phyloP scores from a whole-genome alignment of 176 grass and related monocot genomes.

The Raddia distichophylla region DNA sequence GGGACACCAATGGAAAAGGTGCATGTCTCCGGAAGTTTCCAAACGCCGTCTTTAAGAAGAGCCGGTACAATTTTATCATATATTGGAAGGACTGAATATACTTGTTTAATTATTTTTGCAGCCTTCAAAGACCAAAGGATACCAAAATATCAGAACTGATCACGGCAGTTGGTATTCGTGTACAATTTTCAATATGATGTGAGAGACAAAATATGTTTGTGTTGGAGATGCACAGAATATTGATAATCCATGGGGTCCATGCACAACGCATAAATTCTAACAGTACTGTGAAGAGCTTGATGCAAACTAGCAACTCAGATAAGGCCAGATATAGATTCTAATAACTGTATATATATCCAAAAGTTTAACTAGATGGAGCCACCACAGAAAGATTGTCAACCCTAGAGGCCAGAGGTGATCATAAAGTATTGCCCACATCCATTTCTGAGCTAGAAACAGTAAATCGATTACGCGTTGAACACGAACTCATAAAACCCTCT shows the following conservation, averaged over 20 bases:
- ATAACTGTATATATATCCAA: neutral
- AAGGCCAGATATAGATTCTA: slow-evolving; percentile 17
- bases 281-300: slow-evolving; percentile 4
- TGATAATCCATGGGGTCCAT: neutral
- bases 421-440: neutral
- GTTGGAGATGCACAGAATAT: slow-evolving; percentile 1
- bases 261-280: slow-evolving; percentile 1
- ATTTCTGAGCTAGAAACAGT: slow-evolving; percentile 21
- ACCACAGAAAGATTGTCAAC: slow-evolving; percentile 5
- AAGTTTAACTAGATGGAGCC: slow-evolving; percentile 15
- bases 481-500: neutral
- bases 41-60: slow-evolving; percentile 83
- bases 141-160: slow-evolving; percentile 35
- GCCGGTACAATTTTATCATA: slow-evolving; percentile 91
- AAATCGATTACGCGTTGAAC: slow-evolving; percentile 7
- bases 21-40: slow-evolving; percentile 94
- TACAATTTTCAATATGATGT: slow-evolving; percentile 13
- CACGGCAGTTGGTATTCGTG: neutral
- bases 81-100: slow-evolving; percentile 92
- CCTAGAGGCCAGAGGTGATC: neutral
- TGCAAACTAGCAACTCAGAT: slow-evolving; percentile 16
- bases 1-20: slow-evolving; percentile 96
- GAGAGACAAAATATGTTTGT: slow-evolving; percentile 28
- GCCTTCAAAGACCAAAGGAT: slow-evolving; percentile 59
- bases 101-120: slow-evolving; percentile 90